Percentiles rank a stretch among this genome's conserved stretches.
Conservation (phyloP, 768 basidiomycete species). For the Rhodotorula graminis region DNA sequence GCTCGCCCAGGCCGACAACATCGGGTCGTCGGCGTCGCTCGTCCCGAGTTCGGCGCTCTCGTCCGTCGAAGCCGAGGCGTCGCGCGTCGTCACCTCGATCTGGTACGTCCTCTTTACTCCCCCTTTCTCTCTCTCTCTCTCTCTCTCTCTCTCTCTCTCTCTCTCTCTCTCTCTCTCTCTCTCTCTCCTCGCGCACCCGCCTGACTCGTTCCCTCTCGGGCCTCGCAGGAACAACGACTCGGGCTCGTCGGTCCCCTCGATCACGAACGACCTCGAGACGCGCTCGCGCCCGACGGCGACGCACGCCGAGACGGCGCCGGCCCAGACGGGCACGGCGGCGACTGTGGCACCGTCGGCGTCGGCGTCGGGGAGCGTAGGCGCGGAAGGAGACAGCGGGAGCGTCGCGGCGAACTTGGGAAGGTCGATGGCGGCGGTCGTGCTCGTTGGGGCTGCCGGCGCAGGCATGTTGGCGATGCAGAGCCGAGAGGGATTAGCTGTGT, state of each 20-base stretch:
- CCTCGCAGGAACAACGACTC: constrained; percentile 34
- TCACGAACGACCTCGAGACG: constrained; percentile 28
- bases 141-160: background rate
- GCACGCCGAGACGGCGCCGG: background rate
- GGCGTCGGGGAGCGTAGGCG: background rate
- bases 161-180: background rate
- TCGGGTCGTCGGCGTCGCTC: background rate
- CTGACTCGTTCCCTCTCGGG: too few relatives aligned
- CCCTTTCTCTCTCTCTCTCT: background rate
- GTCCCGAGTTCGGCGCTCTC: constrained; percentile 5
- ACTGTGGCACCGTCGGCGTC: background rate
- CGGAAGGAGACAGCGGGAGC: too few relatives aligned
- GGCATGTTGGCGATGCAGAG: too few relatives aligned
- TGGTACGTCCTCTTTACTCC: constrained; percentile 8
- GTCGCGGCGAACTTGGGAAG: too few relatives aligned
- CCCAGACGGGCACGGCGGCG: background rate
- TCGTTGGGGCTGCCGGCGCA: too few relatives aligned
- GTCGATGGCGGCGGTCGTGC: too few relatives aligned
- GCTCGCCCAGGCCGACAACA: background rate
- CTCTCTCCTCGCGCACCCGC: too few relatives aligned
- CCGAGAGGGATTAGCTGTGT: too few relatives aligned
- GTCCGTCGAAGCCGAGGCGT: constrained; percentile 19
- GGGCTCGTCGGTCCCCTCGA: constrained; percentile 30
- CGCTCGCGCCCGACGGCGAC: constrained; percentile 24
- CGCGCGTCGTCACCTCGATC: constrained; percentile 32